Evolutionary conservation across 176 grass and related monocot species (phyloP), one percentile per base, ranked within the genome.

Genomic region (Ensete ventricosum): DNA sequence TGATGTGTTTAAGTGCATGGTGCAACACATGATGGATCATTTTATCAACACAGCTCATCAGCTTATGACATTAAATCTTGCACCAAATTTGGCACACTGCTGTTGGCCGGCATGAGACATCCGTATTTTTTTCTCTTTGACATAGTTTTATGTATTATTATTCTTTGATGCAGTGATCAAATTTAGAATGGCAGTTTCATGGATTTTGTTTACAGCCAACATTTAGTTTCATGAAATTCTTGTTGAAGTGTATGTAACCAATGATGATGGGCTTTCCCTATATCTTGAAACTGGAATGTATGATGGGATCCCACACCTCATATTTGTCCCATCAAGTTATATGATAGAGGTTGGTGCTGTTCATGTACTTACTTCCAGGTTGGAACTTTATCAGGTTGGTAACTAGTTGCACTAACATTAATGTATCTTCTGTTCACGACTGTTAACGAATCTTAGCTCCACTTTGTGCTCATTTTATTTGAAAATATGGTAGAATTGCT

Each of bases 241-340:
- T 4, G 5, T 25, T 73, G 9, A 59, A 52, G 14, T 25, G 11
- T 26, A 54, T 55, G 50, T 78, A 23, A 78, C 20, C n/a, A n/a
- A n/a, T n/a, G n/a, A n/a, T n/a, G 34, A 76, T 76, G 26, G 7
- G 9, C 19, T 53, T 16, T 75, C 24, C 19, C 26, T 34, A 57
- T 11, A 57, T 19, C 27, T 75, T 52, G 52, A 67, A 75, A 74
- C 34, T 55, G 27, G 23, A 51, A 80, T 48, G 63, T 58, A 24
- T 50, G 16, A 94, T 84, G 90, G 95, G 58, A 91, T 73, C 78
- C 95, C 95, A 53, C 95, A 99, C 80, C 90, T 99, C 73, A 99
- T 99, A 73, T 99, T 99, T 68, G 95, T 99, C 71, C 89, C 77
- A 99, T 88, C 95, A 77, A 99, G 85, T 78, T 99, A 99, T 75